Evolutionary conservation across 1,284 basidiomycete species (phyloP).

Genomic region (Cutaneotrichosporon mucoides): DNA sequence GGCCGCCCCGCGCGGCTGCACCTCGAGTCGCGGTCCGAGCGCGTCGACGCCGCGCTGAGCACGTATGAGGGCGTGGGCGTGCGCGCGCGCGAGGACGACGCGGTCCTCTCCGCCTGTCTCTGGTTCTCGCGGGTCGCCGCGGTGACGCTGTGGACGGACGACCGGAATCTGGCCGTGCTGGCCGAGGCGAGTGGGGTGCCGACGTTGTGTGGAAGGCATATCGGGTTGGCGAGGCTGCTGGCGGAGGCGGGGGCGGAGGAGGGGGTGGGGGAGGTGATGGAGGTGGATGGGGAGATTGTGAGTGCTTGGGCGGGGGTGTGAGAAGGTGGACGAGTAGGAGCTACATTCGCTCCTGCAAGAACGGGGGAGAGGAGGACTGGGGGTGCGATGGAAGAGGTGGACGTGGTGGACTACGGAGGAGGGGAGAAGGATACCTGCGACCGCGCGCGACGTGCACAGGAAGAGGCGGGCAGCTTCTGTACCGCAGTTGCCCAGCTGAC

Average conservation of each 20-base stretch:
- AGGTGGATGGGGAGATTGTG: conserved; percentile 2
- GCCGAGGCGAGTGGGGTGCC: conserved; percentile 3
- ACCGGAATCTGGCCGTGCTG: conserved; percentile 7
- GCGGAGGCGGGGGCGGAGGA: background rate
- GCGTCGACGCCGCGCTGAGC: background rate
- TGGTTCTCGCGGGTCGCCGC: conserved; percentile 3
- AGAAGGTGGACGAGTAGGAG: no score
- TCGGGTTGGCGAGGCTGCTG: background rate
- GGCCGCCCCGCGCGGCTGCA: background rate
- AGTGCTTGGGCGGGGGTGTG: background rate
- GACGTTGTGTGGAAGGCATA: background rate
- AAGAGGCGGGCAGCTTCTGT: no score
- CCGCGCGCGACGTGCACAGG: no score
- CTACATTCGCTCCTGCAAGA: no score
- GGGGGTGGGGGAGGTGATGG: background rate
- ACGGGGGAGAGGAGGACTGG: no score
- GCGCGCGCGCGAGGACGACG: conserved; percentile 5
- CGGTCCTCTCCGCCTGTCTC: conserved; percentile 12
- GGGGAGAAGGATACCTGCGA: no score
- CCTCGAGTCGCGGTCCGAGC: conserved; percentile 6
- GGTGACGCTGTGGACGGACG: conserved; percentile 4
- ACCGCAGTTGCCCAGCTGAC: background rate
- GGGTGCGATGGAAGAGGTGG: no score
- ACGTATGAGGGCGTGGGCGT: background rate
- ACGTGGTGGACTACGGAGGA: no score